These are phyloP conservation scores for Erigeron philadelphicus DNA, from an alignment of 140 eudicot genomes.

Conservation along the genomic window DNA sequence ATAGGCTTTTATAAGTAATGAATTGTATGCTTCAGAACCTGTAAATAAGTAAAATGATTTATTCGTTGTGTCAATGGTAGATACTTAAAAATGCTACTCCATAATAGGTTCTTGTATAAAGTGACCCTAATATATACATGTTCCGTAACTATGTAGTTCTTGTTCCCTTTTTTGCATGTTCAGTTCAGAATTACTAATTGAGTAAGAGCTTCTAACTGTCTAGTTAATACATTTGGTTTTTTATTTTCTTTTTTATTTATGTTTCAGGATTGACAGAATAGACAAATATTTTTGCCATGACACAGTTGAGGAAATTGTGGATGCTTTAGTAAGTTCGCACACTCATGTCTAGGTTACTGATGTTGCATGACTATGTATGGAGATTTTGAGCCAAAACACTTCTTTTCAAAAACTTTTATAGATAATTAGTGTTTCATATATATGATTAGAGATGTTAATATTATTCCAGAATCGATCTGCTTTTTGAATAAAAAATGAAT, in stretches of 20 bases:
- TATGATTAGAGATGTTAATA: too few species aligned
- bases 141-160: not conserved
- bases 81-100: too few species aligned
- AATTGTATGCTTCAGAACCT: not conserved
- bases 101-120: not conserved
- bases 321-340: conserved; percentile 66
- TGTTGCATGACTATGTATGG: conserved; percentile 3
- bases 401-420: too few species aligned
- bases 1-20: not conserved
- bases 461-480: too few species aligned
- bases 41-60: not conserved
- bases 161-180: not conserved
- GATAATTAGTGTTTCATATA: too few species aligned
- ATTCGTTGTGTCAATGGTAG: too few species aligned
- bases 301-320: conserved; percentile 80
- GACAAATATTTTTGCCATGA: conserved; percentile 72
- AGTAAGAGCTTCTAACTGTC: not conserved
- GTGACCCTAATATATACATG: not conserved
- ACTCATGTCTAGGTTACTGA: not conserved
- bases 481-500: too few species aligned
- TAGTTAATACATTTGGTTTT: not conserved
- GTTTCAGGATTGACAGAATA: conserved; percentile 60
- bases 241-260: conserved; percentile 9
- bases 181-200: not conserved
- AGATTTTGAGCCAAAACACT: too few species aligned